Evolutionary conservation across 2,329 filamentous ascomycete genomes (phyloP), one percentile per base, ranked within the genome.

Genomic region (Trichoderma gracile): DNA sequence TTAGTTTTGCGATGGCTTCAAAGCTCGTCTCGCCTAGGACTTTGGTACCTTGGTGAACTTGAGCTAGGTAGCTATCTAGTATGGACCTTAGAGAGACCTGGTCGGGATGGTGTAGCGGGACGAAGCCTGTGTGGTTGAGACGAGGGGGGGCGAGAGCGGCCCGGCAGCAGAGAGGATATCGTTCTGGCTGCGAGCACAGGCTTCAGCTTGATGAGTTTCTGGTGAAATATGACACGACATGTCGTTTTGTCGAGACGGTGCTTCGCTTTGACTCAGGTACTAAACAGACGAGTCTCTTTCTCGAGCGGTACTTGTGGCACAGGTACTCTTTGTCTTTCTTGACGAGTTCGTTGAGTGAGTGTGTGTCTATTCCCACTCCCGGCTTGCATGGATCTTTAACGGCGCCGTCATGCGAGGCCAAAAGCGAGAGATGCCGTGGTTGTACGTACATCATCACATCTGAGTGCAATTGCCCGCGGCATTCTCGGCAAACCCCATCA

Each of bases 401-500:
- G 25, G 50, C 40, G 33, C 60, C 47, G 60, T 47, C 60, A 56
- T 63, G 60, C 60, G 50, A 56, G 60, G 33, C 33, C 33, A 38
- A 12, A 14, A 14, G 5, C 27, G 49, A 21, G n/a, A 14, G 52
- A 63, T 63, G 60, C 60, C 30, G 30, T 9, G 2, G 7, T 1
- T 9, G 9, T 30, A 30, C 52, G 52, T 33, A 49, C 60, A 63
- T 63, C 30, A 38, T 19, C 5, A 17, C 52, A 43, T 49, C 25
- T 47, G 61, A 25, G 45, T 56, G 25, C 25, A 25, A 23, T 52
- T n/a, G 52, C 23, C 23, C 53, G 61, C 61, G 61, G 61, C 57
- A 64, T 52, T 64, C 61, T 64, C 61, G 61, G 61, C 61, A 64
- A 64, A 57, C 61, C 27, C 30, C 52, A 54, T 38, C n/a, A 19